These are phyloP conservation scores for Raphidocelis subcapitata DNA, from an alignment of 139 green algal genomes.

Conservation along the genomic window DNA sequence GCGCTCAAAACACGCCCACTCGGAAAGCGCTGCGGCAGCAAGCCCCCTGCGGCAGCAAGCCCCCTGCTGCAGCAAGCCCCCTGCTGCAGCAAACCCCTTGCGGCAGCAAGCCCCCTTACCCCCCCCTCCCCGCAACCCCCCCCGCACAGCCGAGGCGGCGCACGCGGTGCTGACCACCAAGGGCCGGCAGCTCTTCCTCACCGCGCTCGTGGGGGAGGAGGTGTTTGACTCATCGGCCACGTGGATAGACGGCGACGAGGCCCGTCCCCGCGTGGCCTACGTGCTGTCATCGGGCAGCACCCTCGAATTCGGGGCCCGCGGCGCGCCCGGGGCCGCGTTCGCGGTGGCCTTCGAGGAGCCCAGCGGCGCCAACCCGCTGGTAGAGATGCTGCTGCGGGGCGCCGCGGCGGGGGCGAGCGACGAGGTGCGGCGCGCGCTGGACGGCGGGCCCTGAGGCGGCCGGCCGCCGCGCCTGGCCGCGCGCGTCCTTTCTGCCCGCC, in stretches of 20 bases:
- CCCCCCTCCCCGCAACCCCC: no score
- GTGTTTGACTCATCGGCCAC: slow-evolving; percentile 29
- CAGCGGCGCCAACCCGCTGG: slow-evolving; percentile 14
- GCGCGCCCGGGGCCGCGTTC: background rate
- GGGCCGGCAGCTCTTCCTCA: slow-evolving; percentile 28
- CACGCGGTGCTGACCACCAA: slow-evolving; percentile 28
- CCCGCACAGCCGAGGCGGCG: slow-evolving; percentile 1
- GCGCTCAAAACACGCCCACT: no score
- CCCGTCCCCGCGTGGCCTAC: slow-evolving; percentile 16
- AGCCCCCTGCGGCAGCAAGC: no score
- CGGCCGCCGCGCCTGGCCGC: no score
- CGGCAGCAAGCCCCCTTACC: no score
- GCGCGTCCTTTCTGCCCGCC: no score
- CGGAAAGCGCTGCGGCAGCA: no score
- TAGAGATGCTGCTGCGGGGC: slow-evolving; percentile 33
- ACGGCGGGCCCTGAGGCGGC: no score
- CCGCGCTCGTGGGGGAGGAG: slow-evolving; percentile 14
- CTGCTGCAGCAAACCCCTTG: no score
- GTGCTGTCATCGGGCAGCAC: slow-evolving; percentile 20
- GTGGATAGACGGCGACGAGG: slow-evolving; percentile 26
- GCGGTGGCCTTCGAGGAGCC: slow-evolving; percentile 20
- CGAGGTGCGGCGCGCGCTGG: background rate
- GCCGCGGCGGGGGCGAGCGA: background rate
- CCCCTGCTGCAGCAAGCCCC: no score
- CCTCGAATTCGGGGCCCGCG: slow-evolving; percentile 9